A percentile compares a stretch with the other conserved stretches of the same genome.
These are phyloP conservation scores for Leishmania braziliensis DNA, from an alignment of 208 protist species.

Conservation along the genomic window DNA sequence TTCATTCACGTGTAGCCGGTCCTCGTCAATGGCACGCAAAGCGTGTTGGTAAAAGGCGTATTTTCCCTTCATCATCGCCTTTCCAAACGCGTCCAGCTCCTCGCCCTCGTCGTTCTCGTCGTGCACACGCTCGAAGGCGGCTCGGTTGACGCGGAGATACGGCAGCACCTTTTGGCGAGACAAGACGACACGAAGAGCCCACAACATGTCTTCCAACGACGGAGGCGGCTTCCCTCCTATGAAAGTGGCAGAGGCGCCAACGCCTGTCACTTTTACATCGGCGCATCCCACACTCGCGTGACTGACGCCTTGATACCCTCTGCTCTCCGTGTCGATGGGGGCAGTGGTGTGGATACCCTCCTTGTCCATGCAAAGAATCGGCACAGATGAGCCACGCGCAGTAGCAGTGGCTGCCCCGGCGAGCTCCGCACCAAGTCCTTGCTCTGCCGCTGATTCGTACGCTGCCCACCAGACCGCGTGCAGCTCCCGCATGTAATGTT, in stretches of 20 bases:
- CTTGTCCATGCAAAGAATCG: neutral
- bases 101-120: conserved; percentile 21
- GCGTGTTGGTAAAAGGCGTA: conserved; percentile 36
- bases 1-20: conserved; percentile 34
- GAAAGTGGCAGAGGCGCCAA: conserved; percentile 21
- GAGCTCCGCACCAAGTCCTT: neutral
- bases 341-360: neutral
- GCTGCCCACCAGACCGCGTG: conserved; percentile 47
- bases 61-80: conserved; percentile 31
- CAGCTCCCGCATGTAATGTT: conserved; percentile 54
- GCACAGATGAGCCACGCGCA: neutral
- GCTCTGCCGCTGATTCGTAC: conserved; percentile 19
- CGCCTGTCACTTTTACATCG: too few relatives aligned
- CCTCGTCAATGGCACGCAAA: conserved; percentile 38
- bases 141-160: conserved; percentile 16
- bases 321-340: neutral
- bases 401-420: neutral
- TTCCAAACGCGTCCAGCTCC: conserved; percentile 37
- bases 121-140: conserved; percentile 22
- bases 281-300: neutral
- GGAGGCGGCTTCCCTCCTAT: conserved; percentile 31
- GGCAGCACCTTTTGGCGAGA: conserved; percentile 58
- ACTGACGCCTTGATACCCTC: neutral
- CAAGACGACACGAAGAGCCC: conserved; percentile 65
- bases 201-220: conserved; percentile 52